Conservation (phyloP, 2,329 filamentous ascomycete genomes). For the Colletotrichum siamense region DNA sequence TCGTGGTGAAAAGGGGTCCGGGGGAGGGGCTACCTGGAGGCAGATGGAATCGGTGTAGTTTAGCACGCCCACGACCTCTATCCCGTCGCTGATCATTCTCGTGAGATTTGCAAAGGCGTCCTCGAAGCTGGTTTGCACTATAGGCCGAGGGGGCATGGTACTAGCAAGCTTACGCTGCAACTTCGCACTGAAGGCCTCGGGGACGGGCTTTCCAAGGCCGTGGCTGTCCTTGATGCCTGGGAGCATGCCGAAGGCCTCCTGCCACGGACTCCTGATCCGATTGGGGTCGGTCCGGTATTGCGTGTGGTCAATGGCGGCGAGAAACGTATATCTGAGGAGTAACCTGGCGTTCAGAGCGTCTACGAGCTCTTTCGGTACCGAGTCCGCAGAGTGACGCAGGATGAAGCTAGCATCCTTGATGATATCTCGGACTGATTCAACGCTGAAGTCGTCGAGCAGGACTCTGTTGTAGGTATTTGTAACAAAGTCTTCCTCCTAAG, state of each 20-base stretch:
- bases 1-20: not conserved
- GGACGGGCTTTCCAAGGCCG: conserved; percentile 66
- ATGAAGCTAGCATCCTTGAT: conserved; percentile 61
- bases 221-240: conserved; percentile 64
- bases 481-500: conserved; percentile 94
- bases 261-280: conserved; percentile 57
- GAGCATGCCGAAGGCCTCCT: conserved; percentile 55
- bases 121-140: conserved; percentile 77
- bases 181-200: conserved; percentile 86
- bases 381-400: conserved; percentile 46
- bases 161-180: conserved; percentile 91
- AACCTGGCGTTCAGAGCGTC: conserved; percentile 70
- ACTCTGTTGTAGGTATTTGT: conserved; percentile 87
- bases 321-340: conserved; percentile 67
- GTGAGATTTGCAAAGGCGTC: conserved; percentile 75
- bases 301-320: conserved; percentile 58
- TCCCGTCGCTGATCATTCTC: conserved; percentile 74
- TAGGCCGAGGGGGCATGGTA: conserved; percentile 90
- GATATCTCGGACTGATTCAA: conserved; percentile 58
- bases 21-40: conserved; percentile 59
- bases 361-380: conserved; percentile 45
- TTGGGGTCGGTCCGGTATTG: conserved; percentile 50
- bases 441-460: conserved; percentile 70
- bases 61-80: conserved; percentile 71
- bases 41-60: conserved; percentile 72